A percentile compares a stretch with the other conserved stretches of the same genome.
These are phyloP conservation scores for Salix purpurea DNA, from an alignment of 345 rosid species.

Conservation along the genomic window DNA sequence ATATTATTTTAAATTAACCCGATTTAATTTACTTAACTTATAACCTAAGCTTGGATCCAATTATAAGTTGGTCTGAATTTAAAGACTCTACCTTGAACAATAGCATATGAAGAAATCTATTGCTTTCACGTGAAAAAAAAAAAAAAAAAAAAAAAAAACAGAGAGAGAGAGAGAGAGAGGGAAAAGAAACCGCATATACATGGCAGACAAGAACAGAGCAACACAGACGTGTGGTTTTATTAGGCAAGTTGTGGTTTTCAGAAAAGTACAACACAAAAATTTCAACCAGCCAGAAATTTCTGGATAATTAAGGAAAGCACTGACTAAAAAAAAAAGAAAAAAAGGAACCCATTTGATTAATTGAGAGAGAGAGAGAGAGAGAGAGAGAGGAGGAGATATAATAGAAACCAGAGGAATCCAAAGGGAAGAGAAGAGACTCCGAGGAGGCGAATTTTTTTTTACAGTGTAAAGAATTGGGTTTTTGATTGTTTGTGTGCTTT, in stretches of 20 bases:
- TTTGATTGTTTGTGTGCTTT: neutral
- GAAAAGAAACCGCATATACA: neutral
- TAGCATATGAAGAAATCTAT: no score
- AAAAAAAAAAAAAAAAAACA: neutral
- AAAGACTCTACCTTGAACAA: no score
- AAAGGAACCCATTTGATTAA: neutral
- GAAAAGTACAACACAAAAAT: neutral
- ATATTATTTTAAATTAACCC: no score
- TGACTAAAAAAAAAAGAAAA: neutral
- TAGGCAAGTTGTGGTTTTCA: neutral
- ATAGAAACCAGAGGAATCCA: conserved; percentile 26
- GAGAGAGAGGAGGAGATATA: neutral
- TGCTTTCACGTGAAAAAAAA: neutral
- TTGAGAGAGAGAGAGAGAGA: neutral
- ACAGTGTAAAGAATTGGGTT: neutral
- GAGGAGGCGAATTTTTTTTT: conserved; percentile 5
- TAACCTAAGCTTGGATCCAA: no score
- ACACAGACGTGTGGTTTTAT: neutral
- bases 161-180: no score
- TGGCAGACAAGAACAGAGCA: neutral
- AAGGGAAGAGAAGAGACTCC: conserved; percentile 2
- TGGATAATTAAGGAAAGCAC: neutral
- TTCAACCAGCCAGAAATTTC: conserved; percentile 1
- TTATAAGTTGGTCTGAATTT: no score
- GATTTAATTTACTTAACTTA: no score